These are phyloP conservation scores for Saturnispora sanitii DNA, from an alignment of 805 yeast species.

Conservation along the genomic window DNA sequence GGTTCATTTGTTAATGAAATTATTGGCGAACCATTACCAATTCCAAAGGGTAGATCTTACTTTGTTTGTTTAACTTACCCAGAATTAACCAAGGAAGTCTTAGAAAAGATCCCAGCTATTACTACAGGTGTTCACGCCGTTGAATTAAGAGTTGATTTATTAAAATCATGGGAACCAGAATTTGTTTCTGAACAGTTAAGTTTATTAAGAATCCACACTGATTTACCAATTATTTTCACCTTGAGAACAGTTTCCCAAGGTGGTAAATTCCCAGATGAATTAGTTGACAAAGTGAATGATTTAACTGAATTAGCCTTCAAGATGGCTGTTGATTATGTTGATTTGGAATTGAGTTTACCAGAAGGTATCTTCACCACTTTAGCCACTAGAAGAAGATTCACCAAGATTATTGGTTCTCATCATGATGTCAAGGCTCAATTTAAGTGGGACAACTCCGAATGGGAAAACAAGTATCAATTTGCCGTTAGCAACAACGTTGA, in stretches of 20 bases:
- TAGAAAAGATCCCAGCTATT: conserved; percentile 36
- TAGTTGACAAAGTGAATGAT: conserved; percentile 34
- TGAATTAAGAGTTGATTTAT: conserved; percentile 71
- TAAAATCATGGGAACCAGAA: conserved; percentile 38
- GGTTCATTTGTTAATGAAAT: conserved; percentile 47
- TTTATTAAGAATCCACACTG: conserved; percentile 49
- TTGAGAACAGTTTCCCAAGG: conserved; percentile 74
- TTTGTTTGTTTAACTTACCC: conserved; percentile 66
- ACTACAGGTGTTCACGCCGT: conserved; percentile 70
- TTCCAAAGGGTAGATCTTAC: conserved; percentile 46
- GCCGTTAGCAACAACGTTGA: conserved; percentile 62
- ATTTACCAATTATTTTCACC: conserved; percentile 73
- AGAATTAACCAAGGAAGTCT: conserved; percentile 39
- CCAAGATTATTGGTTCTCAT: conserved; percentile 74
- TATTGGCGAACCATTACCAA: conserved; percentile 39
- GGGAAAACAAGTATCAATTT: conserved; percentile 63
- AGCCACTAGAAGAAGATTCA: conserved; percentile 42
- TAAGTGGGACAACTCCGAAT: conserved; percentile 60
- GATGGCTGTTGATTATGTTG: conserved; percentile 73
- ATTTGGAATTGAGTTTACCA: conserved; percentile 67
- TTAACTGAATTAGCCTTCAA: conserved; percentile 57
- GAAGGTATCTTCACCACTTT: conserved; percentile 42
- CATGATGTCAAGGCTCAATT: conserved; percentile 59
- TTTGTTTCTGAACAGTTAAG: conserved; percentile 72
- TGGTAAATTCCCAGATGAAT: conserved; percentile 63